Evolutionary conservation across 495 filamentous ascomycete genomes (phyloP).

Genomic region (Trichoderma gamsii): DNA sequence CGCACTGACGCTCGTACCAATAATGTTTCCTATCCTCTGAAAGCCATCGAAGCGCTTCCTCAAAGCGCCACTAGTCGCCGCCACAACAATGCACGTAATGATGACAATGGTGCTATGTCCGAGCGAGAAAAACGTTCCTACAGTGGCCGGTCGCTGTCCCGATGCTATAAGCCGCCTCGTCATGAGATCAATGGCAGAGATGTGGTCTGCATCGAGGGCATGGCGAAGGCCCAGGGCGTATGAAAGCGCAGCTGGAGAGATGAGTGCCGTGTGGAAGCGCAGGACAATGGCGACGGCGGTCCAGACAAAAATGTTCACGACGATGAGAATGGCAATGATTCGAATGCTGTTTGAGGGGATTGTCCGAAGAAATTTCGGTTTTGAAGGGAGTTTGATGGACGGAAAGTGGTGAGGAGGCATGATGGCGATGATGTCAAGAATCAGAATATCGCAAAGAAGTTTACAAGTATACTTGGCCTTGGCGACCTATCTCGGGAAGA

Average conservation of each 20-base stretch:
- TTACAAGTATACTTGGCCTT: not conserved
- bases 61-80: conserved; percentile 78
- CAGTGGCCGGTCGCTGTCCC: conserved; percentile 80
- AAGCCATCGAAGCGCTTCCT: conserved; percentile 73
- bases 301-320: conserved; percentile 69
- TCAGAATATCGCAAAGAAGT: no score
- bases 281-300: conserved; percentile 63
- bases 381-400: not conserved
- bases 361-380: conserved; percentile 21
- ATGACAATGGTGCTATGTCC: conserved; percentile 93
- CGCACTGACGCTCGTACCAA: conserved; percentile 77
- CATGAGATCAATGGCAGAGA: conserved; percentile 93
- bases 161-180: conserved; percentile 84
- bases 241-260: conserved; percentile 73
- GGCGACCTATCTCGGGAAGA: no score
- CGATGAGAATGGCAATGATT: conserved; percentile 59
- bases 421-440: not conserved
- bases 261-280: conserved; percentile 49
- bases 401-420: not conserved
- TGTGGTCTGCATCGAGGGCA: conserved; percentile 95
- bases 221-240: conserved; percentile 90
- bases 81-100: conserved; percentile 84
- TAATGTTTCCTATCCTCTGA: conserved; percentile 74
- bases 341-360: conserved; percentile 60
- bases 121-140: conserved; percentile 91